Evolutionary conservation across 371 early-diverging fungal genomes (phyloP), one percentile per base, ranked within the genome.

Genomic region (Mucor irregularis): DNA sequence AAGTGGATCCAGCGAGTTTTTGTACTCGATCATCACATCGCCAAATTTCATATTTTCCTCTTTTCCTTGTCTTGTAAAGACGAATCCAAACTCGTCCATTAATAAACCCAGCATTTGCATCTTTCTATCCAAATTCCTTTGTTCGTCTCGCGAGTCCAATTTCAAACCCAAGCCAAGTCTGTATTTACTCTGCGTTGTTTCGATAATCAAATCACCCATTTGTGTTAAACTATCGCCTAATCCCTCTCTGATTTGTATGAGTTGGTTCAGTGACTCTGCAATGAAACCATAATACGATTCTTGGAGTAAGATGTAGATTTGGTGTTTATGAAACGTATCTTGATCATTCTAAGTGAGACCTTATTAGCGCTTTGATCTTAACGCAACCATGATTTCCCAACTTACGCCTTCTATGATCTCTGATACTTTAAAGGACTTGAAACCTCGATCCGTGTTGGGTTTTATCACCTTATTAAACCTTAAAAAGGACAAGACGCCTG

Each of bases 101-200:
- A 84, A 50, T 16, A 82, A 58, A 8, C 84, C 84, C 70, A 84
- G 74, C 35, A 82, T 62, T 53, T 84, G 84, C 81, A 84, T 76
- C 40, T 76, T 74, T 46, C 74, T 65, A 51, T 84, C 84, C 40
- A 84, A 58, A 3, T 71, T 67, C 14, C 81, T 73, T 46, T 84
- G 84, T 1, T 65, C 64, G 7, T 76, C 80, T 34, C 77, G 69
- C 24, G 71, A 60, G 22, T 77, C 72, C 8, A 71, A 66, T 25
- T 75, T 66, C 22, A 68, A 61, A 7, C 82, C 82, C 19, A 76
- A 63, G n/a, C 84, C 84, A 0, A 84, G 63, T 21, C 80, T 74
- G 58, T 82, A 72, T 56, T 84, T 84, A 57, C 84, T 84, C 40
- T 82, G 82, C 9, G 80, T 71, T 4, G 81, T 80, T 46, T 84